Evolutionary conservation across 768 basidiomycete genomes (phyloP), one percentile per base, ranked within the genome.

Genomic region (Podaxis sp.): DNA sequence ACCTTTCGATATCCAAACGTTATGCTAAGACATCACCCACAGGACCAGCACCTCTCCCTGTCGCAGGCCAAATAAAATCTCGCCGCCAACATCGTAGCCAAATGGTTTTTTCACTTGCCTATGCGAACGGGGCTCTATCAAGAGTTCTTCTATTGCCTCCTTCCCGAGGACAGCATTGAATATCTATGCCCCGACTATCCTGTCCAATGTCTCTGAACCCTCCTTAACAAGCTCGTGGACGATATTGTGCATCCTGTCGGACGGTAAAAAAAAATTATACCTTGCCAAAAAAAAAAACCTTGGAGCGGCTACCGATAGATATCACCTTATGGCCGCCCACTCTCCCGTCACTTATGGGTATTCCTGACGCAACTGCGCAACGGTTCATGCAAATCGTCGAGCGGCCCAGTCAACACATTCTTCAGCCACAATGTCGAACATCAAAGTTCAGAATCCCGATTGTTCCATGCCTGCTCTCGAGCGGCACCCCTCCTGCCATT

Each of bases 191-290:
- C 69, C 69, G 5, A 54, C 64, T 19, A 27, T 55, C 38, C 64
- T 70, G 33, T 51, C 67, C 19, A 63, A 57, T 54, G 67, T 71
- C 58, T 71, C 67, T 56, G 53, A 65, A 5, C 69, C 66, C 37
- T 68, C 52, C 50, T 67, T 29, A 53, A 65, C 19, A 68, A 64
- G 17, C 19, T 54, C 68, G 4, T 71, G 70, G 70, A 63, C 63
- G 2, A 58, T 58, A 49, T 64, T 69, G 13, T 68, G 67, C 47
- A 58, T 67, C 37, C 64, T 50, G 37, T 63, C 52, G n/a, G 43
- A 43, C 17, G 53, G 53, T 36, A 22, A 65, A 15, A 47, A 47
- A 29, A 13, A 61, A 57, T 22, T 22, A 54, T 15, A 37, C 47
- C 41, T n/a, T 57, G n/a, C 47, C 66, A 65, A 64, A 63, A 68